A percentile compares a stretch with the other conserved stretches of the same genome.
These are phyloP conservation scores for Pythium chondricola DNA, from an alignment of 352 stramenopile genomes.

Conservation along the genomic window DNA sequence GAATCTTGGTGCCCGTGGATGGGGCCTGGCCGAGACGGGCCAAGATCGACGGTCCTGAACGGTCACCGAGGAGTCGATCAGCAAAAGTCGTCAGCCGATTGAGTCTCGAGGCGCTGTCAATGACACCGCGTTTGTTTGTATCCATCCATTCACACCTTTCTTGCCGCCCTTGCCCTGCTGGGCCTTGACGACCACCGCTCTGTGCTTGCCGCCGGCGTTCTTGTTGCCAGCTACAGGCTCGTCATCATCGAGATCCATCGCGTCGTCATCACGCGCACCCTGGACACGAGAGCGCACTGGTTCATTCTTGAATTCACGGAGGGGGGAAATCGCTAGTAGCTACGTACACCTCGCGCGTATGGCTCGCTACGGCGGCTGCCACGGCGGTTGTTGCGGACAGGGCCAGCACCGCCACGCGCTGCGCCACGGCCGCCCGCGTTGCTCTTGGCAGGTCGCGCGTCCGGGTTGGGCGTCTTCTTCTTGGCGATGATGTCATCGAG, in stretches of 20 bases:
- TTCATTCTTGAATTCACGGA: no score
- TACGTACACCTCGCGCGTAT: slow-evolving; percentile 72
- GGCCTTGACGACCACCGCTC: slow-evolving; percentile 49
- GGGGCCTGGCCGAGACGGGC: slow-evolving; percentile 49
- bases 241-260: slow-evolving; percentile 64
- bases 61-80: slow-evolving; percentile 1
- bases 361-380: slow-evolving; percentile 42
- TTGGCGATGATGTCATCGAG: slow-evolving; percentile 75
- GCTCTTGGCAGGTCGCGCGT: slow-evolving; percentile 41
- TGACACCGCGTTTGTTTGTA: neutral
- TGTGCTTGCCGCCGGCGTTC: slow-evolving; percentile 27
- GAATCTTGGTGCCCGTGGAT: slow-evolving; percentile 55
- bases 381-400: slow-evolving; percentile 45
- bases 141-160: slow-evolving; percentile 33
- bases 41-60: slow-evolving; percentile 48
- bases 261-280: slow-evolving; percentile 24
- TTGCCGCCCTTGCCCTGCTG: slow-evolving; percentile 36
- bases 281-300: slow-evolving; percentile 8
- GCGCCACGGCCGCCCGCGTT: slow-evolving; percentile 9
- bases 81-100: neutral
- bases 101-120: neutral
- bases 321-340: no score
- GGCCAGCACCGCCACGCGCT: slow-evolving; percentile 24
- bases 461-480: slow-evolving; percentile 62
- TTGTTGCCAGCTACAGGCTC: slow-evolving; percentile 27